Percentiles rank a stretch among this genome's conserved stretches.
These are phyloP conservation scores for Beta lomatogona DNA, from an alignment of 179 eudicot genomes.

Conservation along the genomic window DNA sequence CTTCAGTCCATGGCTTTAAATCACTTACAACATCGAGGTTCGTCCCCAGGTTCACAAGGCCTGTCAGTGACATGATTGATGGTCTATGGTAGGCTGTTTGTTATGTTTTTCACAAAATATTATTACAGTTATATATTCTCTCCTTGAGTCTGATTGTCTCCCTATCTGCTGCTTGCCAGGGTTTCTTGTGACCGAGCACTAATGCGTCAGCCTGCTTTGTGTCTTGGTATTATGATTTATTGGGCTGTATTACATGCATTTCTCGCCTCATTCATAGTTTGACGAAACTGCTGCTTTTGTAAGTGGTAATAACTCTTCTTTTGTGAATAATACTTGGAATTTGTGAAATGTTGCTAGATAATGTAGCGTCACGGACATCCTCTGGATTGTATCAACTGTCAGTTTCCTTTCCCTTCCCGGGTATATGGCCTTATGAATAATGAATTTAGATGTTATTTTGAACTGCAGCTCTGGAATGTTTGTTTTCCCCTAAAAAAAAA, in stretches of 20 bases:
- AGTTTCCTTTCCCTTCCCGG: not conserved
- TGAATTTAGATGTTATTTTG: not conserved
- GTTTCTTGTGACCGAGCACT: slow-evolving; percentile 93
- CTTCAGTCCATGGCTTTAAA: slow-evolving; percentile 96
- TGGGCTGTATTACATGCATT: slow-evolving; percentile 92
- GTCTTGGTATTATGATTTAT: slow-evolving; percentile 85
- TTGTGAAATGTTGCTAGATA: not conserved
- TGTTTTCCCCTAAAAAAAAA: not conserved
- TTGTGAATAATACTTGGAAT: not conserved
- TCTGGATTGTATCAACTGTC: not conserved
- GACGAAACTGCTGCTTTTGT: slow-evolving; percentile 30
- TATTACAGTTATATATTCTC: not conserved
- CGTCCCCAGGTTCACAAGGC: slow-evolving; percentile 91
- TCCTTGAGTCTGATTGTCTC: slow-evolving; percentile 8
- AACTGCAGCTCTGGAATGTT: not conserved
- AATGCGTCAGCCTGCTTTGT: slow-evolving; percentile 96
- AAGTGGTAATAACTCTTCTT: slow-evolving; percentile 30
- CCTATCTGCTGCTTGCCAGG: slow-evolving; percentile 53
- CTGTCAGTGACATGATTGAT: slow-evolving; percentile 82
- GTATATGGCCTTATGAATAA: not conserved
- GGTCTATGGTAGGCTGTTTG: slow-evolving; percentile 75
- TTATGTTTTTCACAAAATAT: slow-evolving; percentile 3
- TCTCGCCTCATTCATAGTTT: slow-evolving; percentile 74
- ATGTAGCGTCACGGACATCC: not conserved
- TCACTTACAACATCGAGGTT: slow-evolving; percentile 83